phyloP scores from a whole-genome alignment of 345 rosid species.

The Durio zibethinus region DNA sequence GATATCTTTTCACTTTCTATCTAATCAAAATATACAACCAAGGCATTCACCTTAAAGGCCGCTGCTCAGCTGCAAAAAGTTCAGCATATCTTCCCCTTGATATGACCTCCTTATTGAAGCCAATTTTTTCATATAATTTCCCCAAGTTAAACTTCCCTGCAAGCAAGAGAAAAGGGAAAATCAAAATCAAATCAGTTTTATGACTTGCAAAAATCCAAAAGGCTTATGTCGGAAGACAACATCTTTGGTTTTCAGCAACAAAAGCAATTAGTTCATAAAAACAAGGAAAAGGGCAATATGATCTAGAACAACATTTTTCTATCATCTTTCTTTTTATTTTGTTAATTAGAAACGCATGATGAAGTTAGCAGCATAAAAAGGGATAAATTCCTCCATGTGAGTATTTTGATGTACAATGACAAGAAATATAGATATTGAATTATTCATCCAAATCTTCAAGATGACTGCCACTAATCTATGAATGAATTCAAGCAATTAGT shows the following conservation, averaged over 20 bases:
- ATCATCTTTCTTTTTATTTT: not conserved
- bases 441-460: not conserved
- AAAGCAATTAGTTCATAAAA: not conserved
- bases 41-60: conserved; percentile 69
- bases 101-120: conserved; percentile 87
- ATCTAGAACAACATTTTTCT: not conserved
- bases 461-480: not conserved
- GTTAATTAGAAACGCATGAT: not conserved
- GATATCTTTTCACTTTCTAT: conserved; percentile 1
- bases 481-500: not conserved
- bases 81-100: conserved; percentile 93
- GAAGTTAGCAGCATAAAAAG: not conserved
- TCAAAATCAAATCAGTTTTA: not conserved
- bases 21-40: conserved; percentile 2
- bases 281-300: not conserved
- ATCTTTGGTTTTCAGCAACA: not conserved
- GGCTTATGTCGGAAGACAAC: not conserved
- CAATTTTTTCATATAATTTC: conserved; percentile 82
- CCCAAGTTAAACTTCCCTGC: conserved; percentile 81
- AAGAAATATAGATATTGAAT: not conserved
- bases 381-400: not conserved
- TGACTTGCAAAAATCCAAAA: conserved; percentile 1
- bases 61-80: conserved; percentile 80
- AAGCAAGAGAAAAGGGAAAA: conserved; percentile 11
- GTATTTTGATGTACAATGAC: not conserved